Base-by-base conservation (phyloP, 2,329 filamentous ascomycete genomes). In the Colletotrichum caudatum region DNA sequence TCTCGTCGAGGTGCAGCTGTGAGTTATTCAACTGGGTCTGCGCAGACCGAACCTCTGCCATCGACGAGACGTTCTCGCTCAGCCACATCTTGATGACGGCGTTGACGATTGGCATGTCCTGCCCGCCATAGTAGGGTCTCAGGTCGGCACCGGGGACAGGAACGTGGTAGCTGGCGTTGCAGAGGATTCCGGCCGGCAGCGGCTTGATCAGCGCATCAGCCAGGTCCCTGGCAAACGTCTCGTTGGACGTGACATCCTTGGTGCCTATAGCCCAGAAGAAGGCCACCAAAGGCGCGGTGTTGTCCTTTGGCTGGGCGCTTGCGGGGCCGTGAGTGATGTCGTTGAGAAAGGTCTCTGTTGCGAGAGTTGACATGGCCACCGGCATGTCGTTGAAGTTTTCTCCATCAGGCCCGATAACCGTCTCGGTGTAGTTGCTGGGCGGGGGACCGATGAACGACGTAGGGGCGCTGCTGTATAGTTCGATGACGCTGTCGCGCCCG, bases 1-100 rank as follows among this genome's bases (percentile, higher is more conserved):
- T 69, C 60, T 69, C 66, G 8, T 69, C 60, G 20, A 69, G n/a
- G 3, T 64, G 33, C 29, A 69, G 66, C 18, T 41, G 48, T 1
- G 41, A 8, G 9, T 44, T 69, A n/a, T 69, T 50, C 20, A 69
- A n/a, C 4, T 59, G 39, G 5, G 51, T 69, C 18, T 69, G 66
- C 18, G 51, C 33, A 5, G 60, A 20, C 33, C 66, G 50, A n/a
- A 69, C 18, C 0, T 62, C 41, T 6, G 66, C 44, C 8, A 69
- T 58, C 1, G 66, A 57, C 14, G 50, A 23, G 18, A 35, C 61
- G 3, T 35, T 46, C 9, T 69, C 53, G 35, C 35, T 58, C 12
- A 64, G 53, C 60, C 66, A 69, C 41, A 69, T n/a, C 7, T 69
- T 69, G 41, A 69, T 64, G n/a, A 64, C 59, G 20, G 66, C 29